These are phyloP conservation scores for Osmozyma mogii DNA, from an alignment of 805 yeast genomes.

Conservation along the genomic window DNA sequence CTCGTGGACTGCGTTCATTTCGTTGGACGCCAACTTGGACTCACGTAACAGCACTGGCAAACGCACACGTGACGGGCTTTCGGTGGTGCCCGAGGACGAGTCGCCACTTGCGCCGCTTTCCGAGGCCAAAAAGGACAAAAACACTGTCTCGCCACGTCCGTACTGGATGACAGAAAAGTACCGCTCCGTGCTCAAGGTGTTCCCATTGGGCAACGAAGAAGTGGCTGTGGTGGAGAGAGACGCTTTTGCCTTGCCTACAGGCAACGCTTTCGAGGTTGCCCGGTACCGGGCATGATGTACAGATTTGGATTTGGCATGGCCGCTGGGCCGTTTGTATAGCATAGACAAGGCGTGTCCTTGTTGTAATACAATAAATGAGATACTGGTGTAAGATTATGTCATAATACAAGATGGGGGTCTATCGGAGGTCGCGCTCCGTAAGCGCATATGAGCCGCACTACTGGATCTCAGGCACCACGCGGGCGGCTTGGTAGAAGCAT, in stretches of 20 bases:
- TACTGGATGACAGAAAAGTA: conserved; percentile 76
- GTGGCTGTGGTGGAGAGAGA: conserved; percentile 76
- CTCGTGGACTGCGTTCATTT: conserved; percentile 72
- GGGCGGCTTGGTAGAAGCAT: conserved; percentile 59
- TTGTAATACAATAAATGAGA: no score
- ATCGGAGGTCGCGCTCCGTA: no score
- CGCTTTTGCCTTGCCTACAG: conserved; percentile 42
- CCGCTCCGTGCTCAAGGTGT: conserved; percentile 61
- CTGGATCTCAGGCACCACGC: conserved; percentile 33
- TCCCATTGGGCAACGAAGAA: conserved; percentile 44
- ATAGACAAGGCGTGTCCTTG: no score
- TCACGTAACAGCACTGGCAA: conserved; percentile 28
- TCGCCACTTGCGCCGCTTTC: no score
- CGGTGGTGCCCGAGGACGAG: no score
- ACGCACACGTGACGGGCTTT: conserved; percentile 38
- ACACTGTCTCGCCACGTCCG: no score
- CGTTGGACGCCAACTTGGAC: conserved; percentile 52
- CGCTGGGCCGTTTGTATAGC: no score
- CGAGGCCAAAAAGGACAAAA: no score
- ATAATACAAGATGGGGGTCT: no score
- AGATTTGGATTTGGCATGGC: neutral
- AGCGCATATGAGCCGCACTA: conserved; percentile 1
- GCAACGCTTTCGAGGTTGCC: conserved; percentile 60
- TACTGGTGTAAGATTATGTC: no score
- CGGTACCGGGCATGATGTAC: neutral